phyloP scores from a whole-genome alignment of 208 protist genomes.

The Herpetomonas tarakana region DNA sequence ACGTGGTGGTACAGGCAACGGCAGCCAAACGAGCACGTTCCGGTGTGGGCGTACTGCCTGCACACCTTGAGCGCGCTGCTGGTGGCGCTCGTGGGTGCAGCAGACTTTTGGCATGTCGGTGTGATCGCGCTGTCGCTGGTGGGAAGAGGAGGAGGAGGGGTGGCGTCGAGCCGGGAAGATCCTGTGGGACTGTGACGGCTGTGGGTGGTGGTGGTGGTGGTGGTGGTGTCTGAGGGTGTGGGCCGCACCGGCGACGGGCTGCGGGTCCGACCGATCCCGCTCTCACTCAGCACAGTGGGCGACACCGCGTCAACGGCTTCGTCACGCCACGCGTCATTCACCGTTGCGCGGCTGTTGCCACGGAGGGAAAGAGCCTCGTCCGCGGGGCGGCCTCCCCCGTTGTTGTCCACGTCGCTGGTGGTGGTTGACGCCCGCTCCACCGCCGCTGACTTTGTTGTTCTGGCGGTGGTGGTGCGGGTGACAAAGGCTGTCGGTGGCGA shows the following conservation, averaged over 20 bases:
- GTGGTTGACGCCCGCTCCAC: too few species aligned
- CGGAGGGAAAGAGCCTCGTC: not conserved
- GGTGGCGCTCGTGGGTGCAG: not conserved
- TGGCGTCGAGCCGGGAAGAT: too few species aligned
- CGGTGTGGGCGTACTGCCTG: conserved; percentile 49
- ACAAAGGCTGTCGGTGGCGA: too few species aligned
- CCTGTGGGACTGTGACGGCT: too few species aligned
- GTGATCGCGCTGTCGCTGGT: not conserved
- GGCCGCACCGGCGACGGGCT: conserved; percentile 3
- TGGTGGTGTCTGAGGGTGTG: too few species aligned
- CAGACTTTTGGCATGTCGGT: conserved; percentile 6
- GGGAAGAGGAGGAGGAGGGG: conserved; percentile 1
- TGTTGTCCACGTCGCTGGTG: conserved; percentile 1
- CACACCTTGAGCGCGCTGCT: conserved; percentile 47
- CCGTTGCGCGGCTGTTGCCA: not conserved
- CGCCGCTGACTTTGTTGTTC: too few species aligned
- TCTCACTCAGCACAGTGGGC: too few species aligned
- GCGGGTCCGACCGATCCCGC: not conserved
- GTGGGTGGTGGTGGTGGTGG: too few species aligned
- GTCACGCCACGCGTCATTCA: not conserved
- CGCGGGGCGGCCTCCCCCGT: not conserved
- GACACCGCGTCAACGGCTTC: too few species aligned
- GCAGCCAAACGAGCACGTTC: conserved; percentile 65
- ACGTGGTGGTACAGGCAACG: conserved; percentile 80
- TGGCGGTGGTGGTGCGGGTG: too few species aligned